Conservation (phyloP, 179 eudicot genomes). For the Patellifolia procumbens region DNA sequence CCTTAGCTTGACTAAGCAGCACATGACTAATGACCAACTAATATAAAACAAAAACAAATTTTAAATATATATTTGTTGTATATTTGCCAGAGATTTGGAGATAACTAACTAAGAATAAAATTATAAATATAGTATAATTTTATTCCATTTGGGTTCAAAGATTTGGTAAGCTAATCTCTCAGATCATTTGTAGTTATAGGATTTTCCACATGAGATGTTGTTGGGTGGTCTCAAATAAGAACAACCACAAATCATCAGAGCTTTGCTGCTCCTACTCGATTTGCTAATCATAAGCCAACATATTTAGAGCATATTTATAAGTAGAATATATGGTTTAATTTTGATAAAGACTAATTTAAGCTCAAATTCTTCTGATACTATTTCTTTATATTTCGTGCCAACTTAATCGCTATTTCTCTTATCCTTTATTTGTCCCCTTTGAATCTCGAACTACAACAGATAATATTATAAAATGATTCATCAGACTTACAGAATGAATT, state of each 20-base stretch:
- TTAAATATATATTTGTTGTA: background rate
- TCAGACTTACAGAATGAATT: no score
- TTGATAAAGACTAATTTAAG: no score
- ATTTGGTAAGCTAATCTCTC: conserved; percentile 1
- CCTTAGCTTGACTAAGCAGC: conserved; percentile 11
- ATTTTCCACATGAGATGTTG: conserved; percentile 28
- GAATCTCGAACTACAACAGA: no score
- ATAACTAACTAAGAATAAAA: background rate
- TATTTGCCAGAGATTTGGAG: conserved; percentile 20
- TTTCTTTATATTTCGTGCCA: no score
- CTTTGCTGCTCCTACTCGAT: conserved; percentile 28
- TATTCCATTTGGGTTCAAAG: background rate
- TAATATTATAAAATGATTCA: no score
- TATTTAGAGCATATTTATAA: background rate
- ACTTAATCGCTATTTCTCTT: no score
- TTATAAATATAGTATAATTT: background rate
- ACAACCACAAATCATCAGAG: conserved; percentile 37
- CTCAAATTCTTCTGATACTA: no score
- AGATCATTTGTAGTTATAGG: conserved; percentile 15
- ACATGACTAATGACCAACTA: background rate
- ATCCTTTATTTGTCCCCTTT: no score
- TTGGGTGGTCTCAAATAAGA: conserved; percentile 29
- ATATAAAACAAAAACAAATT: background rate
- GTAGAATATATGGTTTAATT: no score
- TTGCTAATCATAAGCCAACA: conserved; percentile 20